Evolutionary conservation across 768 basidiomycete species (phyloP).

Genomic region (Omphalotus guepiniiformis): DNA sequence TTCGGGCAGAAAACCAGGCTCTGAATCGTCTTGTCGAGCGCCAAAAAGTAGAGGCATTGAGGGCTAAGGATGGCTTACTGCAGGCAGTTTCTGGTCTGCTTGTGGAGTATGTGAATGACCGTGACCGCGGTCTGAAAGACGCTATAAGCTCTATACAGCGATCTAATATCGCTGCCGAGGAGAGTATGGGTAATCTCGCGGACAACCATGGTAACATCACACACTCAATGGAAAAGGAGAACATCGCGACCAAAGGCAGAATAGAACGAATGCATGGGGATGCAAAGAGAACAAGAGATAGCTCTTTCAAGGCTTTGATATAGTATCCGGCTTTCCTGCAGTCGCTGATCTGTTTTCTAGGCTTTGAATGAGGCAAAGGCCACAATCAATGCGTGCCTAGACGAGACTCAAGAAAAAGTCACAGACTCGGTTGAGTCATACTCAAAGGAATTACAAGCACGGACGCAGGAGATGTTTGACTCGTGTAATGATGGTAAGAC

Average conservation of each 20-base stretch:
- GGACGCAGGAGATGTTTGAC: slow-evolving; percentile 38
- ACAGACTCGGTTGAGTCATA: slow-evolving; percentile 46
- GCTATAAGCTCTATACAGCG: slow-evolving; percentile 49
- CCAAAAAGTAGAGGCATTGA: slow-evolving; percentile 64
- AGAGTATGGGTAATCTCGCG: slow-evolving; percentile 42
- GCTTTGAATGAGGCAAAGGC: slow-evolving; percentile 33
- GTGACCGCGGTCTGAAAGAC: slow-evolving; percentile 61
- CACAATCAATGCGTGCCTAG: slow-evolving; percentile 38
- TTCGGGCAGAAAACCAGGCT: slow-evolving; percentile 67
- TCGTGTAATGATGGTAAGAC: slow-evolving; percentile 42
- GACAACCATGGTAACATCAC: slow-evolving; percentile 46
- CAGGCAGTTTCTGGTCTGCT: slow-evolving; percentile 70
- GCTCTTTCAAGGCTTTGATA: slow-evolving; percentile 49
- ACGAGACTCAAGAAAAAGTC: slow-evolving; percentile 39
- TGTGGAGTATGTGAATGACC: slow-evolving; percentile 61
- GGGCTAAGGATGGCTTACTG: slow-evolving; percentile 69
- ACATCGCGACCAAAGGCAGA: slow-evolving; percentile 33
- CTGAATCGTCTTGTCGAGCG: slow-evolving; percentile 57
- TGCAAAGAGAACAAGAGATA: slow-evolving; percentile 52
- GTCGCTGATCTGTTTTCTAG: slow-evolving; percentile 26
- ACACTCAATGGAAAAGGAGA: slow-evolving; percentile 36
- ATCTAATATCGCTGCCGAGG: slow-evolving; percentile 54
- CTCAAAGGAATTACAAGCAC: slow-evolving; percentile 47
- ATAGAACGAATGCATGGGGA: slow-evolving; percentile 47
- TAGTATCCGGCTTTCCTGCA: background rate